phyloP scores from a whole-genome alignment of 208 protist genomes.

The Leishmania guyanensis region DNA sequence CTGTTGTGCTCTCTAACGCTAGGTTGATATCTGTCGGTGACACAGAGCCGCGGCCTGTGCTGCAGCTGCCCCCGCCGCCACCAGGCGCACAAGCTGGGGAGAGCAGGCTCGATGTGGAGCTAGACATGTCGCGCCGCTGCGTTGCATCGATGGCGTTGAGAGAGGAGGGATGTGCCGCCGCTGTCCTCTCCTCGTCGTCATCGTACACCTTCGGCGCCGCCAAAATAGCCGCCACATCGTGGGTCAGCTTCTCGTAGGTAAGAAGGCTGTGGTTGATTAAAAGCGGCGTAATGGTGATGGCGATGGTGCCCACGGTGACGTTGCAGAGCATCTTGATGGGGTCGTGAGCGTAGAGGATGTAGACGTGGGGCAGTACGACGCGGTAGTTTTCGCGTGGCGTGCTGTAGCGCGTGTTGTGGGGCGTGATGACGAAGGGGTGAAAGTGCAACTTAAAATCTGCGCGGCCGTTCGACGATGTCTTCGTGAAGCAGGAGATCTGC shows the following conservation, averaged over 20 bases:
- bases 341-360: conserved; percentile 73
- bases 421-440: conserved; percentile 73
- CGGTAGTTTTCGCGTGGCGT: conserved; percentile 40
- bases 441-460: conserved; percentile 67
- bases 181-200: neutral
- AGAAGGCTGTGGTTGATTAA: conserved; percentile 83
- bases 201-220: conserved; percentile 21
- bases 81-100: neutral
- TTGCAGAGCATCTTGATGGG: conserved; percentile 47
- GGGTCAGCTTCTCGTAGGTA: conserved; percentile 60
- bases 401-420: conserved; percentile 36
- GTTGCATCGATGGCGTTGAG: neutral
- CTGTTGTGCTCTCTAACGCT: neutral
- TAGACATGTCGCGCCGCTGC: conserved; percentile 5
- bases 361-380: conserved; percentile 73
- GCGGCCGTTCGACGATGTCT: conserved; percentile 65
- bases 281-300: conserved; percentile 71
- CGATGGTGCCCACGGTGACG: conserved; percentile 73
- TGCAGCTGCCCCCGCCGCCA: conserved; percentile 1
- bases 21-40: neutral
- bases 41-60: neutral
- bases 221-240: conserved; percentile 41
- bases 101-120: neutral
- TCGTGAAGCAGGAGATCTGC: conserved; percentile 59
- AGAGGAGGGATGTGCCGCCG: neutral